Conservation (phyloP, 768 basidiomycete genomes). For the Leccinellum luteum region DNA sequence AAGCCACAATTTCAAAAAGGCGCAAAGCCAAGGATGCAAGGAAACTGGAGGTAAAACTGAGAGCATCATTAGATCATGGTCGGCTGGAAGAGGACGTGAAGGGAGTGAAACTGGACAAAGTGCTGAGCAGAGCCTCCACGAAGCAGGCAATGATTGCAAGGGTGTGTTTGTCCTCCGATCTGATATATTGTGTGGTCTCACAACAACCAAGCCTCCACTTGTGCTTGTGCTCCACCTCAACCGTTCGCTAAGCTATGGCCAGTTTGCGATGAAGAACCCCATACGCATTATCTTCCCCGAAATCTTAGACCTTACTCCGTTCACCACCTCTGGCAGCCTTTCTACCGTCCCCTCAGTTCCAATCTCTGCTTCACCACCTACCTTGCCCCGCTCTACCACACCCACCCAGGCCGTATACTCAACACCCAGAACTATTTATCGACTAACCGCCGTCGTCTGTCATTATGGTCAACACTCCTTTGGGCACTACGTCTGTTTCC, state of each 20-base stretch:
- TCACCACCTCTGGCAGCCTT: constrained; percentile 77
- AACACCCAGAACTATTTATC: constrained; percentile 70
- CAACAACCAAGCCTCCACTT: constrained; percentile 63
- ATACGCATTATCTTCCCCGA: constrained; percentile 82
- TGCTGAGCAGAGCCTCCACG: constrained; percentile 70
- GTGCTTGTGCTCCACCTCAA: constrained; percentile 90
- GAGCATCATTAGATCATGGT: constrained; percentile 64
- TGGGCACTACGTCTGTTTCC: constrained; percentile 92
- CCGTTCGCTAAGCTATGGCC: constrained; percentile 81
- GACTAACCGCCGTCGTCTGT: constrained; percentile 82
- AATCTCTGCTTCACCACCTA: constrained; percentile 62
- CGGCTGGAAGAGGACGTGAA: constrained; percentile 83
- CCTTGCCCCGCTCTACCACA: constrained; percentile 47
- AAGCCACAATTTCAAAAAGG: constrained; percentile 68
- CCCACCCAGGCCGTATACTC: constrained; percentile 55
- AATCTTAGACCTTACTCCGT: constrained; percentile 85
- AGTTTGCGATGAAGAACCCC: constrained; percentile 77
- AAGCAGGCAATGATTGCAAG: constrained; percentile 92
- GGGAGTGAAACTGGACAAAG: constrained; percentile 77
- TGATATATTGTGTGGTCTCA: constrained; percentile 16
- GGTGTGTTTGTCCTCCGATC: constrained; percentile 37
- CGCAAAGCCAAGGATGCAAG: constrained; percentile 70
- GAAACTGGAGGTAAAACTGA: constrained; percentile 60
- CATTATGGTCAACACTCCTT: constrained; percentile 92
- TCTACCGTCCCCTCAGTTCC: constrained; percentile 66